phyloP scores from a whole-genome alignment of 2,329 filamentous ascomycete species.

The Pyricularia grisea region DNA sequence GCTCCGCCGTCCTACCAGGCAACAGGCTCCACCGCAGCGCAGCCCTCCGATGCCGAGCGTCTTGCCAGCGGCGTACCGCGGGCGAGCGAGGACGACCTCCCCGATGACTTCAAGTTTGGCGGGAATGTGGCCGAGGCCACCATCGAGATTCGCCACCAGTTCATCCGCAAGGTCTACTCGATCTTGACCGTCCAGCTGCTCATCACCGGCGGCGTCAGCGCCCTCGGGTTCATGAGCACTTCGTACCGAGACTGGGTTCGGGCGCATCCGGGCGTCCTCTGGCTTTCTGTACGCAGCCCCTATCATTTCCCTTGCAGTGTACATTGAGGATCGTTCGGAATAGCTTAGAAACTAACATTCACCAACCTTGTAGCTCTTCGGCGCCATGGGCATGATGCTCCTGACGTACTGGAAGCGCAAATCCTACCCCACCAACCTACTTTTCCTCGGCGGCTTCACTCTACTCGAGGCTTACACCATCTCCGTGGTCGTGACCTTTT shows the following conservation, averaged over 20 bases:
- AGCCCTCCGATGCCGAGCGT: conserved; percentile 34
- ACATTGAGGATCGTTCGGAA: background rate
- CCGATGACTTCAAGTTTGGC: conserved; percentile 98
- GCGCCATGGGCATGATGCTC: conserved; percentile 74
- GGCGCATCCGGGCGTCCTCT: conserved; percentile 72
- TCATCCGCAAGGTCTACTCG: conserved; percentile 93
- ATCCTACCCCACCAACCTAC: conserved; percentile 86
- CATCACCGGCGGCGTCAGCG: conserved; percentile 70
- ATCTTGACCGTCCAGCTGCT: conserved; percentile 95
- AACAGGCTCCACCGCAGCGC: conserved; percentile 36
- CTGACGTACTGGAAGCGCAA: conserved; percentile 94
- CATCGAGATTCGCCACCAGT: conserved; percentile 92
- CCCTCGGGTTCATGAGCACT: conserved; percentile 74
- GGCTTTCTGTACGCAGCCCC: conserved; percentile 45
- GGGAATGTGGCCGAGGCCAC: conserved; percentile 89
- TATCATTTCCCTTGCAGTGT: background rate
- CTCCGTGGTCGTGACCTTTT: conserved; percentile 87
- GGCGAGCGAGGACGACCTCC: conserved; percentile 79
- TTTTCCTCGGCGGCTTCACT: conserved; percentile 88
- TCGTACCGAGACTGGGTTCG: conserved; percentile 85
- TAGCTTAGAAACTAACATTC: background rate
- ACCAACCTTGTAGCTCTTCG: conserved; percentile 46
- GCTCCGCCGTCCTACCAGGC: conserved; percentile 73
- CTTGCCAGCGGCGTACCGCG: conserved; percentile 61
- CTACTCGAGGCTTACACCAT: conserved; percentile 88